Percentiles rank a stretch among this genome's conserved stretches.
These are phyloP conservation scores for Poronia punctata DNA, from an alignment of 495 filamentous ascomycete species.

Conservation along the genomic window DNA sequence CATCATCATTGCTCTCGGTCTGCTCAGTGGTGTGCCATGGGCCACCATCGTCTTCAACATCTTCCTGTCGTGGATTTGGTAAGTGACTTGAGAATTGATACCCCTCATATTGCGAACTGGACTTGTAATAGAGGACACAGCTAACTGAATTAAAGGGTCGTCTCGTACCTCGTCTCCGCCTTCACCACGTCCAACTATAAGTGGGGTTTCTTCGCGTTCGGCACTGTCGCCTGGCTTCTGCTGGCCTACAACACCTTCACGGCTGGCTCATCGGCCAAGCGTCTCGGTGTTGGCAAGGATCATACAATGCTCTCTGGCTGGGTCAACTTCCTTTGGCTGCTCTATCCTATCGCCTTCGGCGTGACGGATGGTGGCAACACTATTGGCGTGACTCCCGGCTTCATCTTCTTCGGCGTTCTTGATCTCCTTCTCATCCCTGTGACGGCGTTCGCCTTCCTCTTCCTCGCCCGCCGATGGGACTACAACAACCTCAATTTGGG, in stretches of 20 bases:
- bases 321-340: constrained; percentile 41
- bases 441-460: constrained; percentile 28
- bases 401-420: constrained; percentile 42
- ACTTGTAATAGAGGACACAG: not conserved
- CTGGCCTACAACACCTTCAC: constrained; percentile 29
- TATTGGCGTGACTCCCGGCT: constrained; percentile 31
- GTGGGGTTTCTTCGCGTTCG: constrained; percentile 46
- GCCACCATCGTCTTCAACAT: constrained; percentile 40
- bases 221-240: constrained; percentile 27
- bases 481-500: constrained; percentile 38
- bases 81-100: constrained; percentile 3
- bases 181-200: constrained; percentile 42
- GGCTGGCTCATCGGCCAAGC: constrained; percentile 25
- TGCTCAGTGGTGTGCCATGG: constrained; percentile 39
- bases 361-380: constrained; percentile 41
- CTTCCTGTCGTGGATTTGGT: constrained; percentile 39
- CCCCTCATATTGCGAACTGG: not conserved
- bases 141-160: constrained; percentile 20
- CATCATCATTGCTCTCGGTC: constrained; percentile 34
- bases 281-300: constrained; percentile 31
- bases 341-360: constrained; percentile 43
- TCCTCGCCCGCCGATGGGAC: constrained; percentile 40
- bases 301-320: constrained; percentile 34
- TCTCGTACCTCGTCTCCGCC: constrained; percentile 37
- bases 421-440: constrained; percentile 34